Conservation (phyloP, 495 filamentous ascomycete genomes). For the Glutinoglossum americanum region DNA sequence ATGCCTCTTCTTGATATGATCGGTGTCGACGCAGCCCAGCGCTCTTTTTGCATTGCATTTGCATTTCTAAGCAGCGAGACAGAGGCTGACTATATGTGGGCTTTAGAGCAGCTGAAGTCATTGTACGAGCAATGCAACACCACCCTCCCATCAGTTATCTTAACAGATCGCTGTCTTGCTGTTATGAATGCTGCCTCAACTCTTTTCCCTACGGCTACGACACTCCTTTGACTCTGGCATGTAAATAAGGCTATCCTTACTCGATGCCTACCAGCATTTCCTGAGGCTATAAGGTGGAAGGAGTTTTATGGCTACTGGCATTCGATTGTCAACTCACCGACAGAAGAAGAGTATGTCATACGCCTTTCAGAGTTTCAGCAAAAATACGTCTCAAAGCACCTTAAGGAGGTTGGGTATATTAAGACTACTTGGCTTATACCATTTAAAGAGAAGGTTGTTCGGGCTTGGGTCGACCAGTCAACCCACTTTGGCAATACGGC, state of each 20-base stretch:
- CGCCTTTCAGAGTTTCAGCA: not conserved
- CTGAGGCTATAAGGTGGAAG: not conserved
- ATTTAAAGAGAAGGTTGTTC: not conserved
- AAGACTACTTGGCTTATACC: not conserved
- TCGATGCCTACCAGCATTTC: not conserved
- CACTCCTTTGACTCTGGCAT: not conserved
- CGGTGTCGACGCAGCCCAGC: not conserved
- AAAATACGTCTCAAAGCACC: not conserved
- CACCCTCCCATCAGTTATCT: not conserved
- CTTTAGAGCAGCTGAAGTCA: not conserved
- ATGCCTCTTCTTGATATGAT: not conserved
- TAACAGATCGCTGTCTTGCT: not conserved
- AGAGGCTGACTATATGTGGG: not conserved
- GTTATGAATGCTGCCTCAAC: not conserved
- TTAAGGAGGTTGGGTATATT: not conserved
- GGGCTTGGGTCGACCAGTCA: not conserved
- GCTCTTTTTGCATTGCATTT: not conserved
- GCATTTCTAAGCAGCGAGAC: not conserved
- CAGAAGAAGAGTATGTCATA: not conserved
- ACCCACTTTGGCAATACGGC: not conserved
- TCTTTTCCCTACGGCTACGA: not conserved
- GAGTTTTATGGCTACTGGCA: not conserved
- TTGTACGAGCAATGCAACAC: not conserved
- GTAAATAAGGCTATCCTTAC: not conserved
- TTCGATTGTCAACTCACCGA: not conserved